These are phyloP conservation scores for Chrysoporthe cubensis DNA, from an alignment of 2,329 filamentous ascomycete genomes.

Conservation along the genomic window DNA sequence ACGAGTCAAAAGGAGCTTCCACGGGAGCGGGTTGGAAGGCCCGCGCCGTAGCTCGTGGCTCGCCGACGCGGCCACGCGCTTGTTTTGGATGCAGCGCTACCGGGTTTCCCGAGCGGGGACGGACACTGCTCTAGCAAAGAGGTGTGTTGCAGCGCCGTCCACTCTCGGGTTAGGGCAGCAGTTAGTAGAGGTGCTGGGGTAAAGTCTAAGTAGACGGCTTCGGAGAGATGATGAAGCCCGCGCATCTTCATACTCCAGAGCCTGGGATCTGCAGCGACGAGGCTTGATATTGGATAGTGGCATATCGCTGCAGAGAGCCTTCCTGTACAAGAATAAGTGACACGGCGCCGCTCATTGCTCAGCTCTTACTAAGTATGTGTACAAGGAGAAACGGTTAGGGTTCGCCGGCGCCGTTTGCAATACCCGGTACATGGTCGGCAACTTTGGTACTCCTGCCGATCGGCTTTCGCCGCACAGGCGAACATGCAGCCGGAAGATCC, in stretches of 20 bases:
- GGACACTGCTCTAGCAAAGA: background rate
- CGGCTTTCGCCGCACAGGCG: background rate
- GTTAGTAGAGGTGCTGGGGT: background rate
- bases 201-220: background rate
- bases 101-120: background rate
- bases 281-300: slow-evolving; percentile 1
- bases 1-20: background rate
- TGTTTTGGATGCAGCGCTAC: slow-evolving; percentile 3
- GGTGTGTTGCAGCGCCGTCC: slow-evolving; percentile 4
- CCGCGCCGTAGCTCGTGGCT: slow-evolving; percentile 19
- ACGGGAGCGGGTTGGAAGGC: slow-evolving; percentile 18
- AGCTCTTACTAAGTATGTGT: background rate
- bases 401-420: background rate
- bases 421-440: background rate
- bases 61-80: background rate
- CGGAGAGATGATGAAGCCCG: background rate
- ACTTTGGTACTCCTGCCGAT: background rate
- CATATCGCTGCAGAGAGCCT: background rate
- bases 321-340: background rate
- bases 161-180: background rate
- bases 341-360: background rate
- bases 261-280: background rate
- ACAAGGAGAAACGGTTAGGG: background rate
- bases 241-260: background rate
- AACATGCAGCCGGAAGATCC: background rate